Base-by-base conservation (phyloP, 768 basidiomycete genomes). In the Thelephora aurantiotincta region DNA sequence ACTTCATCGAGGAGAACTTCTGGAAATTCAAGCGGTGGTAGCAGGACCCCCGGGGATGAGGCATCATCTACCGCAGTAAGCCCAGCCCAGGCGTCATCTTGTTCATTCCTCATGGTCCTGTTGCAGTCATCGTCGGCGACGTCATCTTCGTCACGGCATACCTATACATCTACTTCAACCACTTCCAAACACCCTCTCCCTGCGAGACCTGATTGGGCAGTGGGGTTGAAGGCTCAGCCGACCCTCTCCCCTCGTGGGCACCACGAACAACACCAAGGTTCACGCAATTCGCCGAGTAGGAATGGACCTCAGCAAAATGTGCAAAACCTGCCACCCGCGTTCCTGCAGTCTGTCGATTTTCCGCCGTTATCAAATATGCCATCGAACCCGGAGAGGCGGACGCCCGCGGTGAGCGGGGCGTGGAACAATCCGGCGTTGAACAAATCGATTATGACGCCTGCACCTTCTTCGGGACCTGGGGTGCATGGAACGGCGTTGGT, bases 191-290 rank as follows among this genome's bases (percentile, higher is more conserved):
- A 80, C 48, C 88, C 87, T 12, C 70, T 91, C 35, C 88, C 88
- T 3, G 67, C 85, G 2, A 72, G 88, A 49, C 88, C 88, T 35
- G 88, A 91, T 60, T 91, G 89, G 88, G 87, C 88, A n/a, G 83
- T 90, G 3, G 85, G 85, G 13, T 68, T 90, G 33, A 86, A 82
- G 59, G 75, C 85, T 0, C 80, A 85, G 50, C 78, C 80, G 23
- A 82, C 77, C 11, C 61, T 83, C 22, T 74, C 82, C 52, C 50
- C 59, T 12, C 50, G 63, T 19, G 71, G 78, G 9, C 74, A 78
- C 56, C 75, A 76, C 50, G 77, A 81, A 61, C 12, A 54, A 60
- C 37, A 59, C 60, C 37, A 51, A 52, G 46, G 53, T 67, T 33
- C 65, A 64, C 47, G 68, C 59, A 9, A 66, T 69, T 57, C 64